Base-by-base conservation (phyloP, 768 basidiomycete species). In the Kwoniella europaea region DNA sequence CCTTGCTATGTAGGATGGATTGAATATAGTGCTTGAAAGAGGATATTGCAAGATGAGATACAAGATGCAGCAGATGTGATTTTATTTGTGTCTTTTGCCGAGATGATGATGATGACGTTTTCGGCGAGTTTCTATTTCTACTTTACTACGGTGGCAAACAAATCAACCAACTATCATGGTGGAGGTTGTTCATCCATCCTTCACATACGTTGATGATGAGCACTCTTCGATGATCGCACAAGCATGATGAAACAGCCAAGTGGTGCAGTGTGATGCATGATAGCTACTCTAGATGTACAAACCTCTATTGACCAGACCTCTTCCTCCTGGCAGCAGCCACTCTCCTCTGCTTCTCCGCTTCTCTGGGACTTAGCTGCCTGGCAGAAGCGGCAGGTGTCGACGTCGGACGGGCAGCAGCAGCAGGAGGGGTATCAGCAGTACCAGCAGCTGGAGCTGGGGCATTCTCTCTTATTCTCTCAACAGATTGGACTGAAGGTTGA, bases 341-440 rank as follows among this genome's bases (percentile, higher is more conserved):
- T 65, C 71, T 64, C 65, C 68, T 73, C 60, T 73, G 72, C 61
- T 67, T 73, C 62, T 69, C 67, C n/a, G 57, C 53, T 54, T 73
- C 55, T 60, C 65, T 35, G 13, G 60, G 59, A 61, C 56, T 65
- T 22, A 59, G 42, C 13, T 13, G 35, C 27, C 63, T 65, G 3
- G 60, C 43, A 44, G 67, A 46, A 20, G 42, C 55, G 12, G 68
- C 27, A 15, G 20, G 2, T 4, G 63, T 57, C 4, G 46, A 16
- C 18, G 46, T 18, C 15, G 46, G 18, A 15, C 13, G 46, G 0
- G 65, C 27, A 10, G 20, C 65, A 29, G 27, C 65, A 27, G 43
- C 54, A 24, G 44, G 16, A 16, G 54, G 43, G 18, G 67, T 10
- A 10, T 22, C n/a, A 46, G 58, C 50, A 15, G 46, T 15, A 44